Evolutionary conservation across 805 yeast species (phyloP).

Genomic region (Ogataea methanolica): DNA sequence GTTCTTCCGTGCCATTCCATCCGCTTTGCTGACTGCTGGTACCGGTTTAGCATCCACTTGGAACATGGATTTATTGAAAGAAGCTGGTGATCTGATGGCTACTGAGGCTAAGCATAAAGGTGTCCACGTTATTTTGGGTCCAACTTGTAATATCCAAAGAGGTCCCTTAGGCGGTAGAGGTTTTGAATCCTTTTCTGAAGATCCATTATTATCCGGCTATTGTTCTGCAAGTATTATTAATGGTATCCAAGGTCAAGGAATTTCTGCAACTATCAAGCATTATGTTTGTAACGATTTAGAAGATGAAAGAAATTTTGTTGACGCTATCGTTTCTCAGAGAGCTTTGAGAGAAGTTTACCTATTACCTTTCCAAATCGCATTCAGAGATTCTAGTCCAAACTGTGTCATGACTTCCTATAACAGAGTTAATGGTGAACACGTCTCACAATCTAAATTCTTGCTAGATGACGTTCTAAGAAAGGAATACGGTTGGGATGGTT

Average conservation of each 20-base stretch:
- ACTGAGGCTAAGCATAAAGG: conserved; percentile 41
- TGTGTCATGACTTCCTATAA: conserved; percentile 62
- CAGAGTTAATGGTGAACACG: conserved; percentile 58
- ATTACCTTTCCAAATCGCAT: conserved; percentile 60
- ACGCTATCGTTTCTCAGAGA: conserved; percentile 50
- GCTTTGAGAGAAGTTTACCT: conserved; percentile 64
- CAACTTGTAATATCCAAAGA: conserved; percentile 38
- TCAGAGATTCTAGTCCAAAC: conserved; percentile 47
- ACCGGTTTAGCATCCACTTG: conserved; percentile 44
- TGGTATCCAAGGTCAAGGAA: conserved; percentile 51
- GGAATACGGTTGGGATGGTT: conserved; percentile 59
- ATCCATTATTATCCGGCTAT: conserved; percentile 35
- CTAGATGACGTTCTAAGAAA: conserved; percentile 44
- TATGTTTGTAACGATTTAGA: conserved; percentile 63
- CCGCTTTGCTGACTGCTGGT: conserved; percentile 46
- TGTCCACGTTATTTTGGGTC: conserved; percentile 36
- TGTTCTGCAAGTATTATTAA: conserved; percentile 45
- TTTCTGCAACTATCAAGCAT: conserved; percentile 60
- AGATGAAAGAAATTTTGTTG: conserved; percentile 46
- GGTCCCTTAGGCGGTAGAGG: conserved; percentile 40
- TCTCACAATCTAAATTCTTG: conserved; percentile 41
- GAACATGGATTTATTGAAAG: conserved; percentile 34
- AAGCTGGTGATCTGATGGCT: conserved; percentile 41
- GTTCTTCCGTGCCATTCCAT: conserved; percentile 37
- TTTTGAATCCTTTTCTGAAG: conserved; percentile 18